These are phyloP conservation scores for Annulohypoxylon stygium DNA, from an alignment of 495 filamentous ascomycete genomes.

Conservation along the genomic window DNA sequence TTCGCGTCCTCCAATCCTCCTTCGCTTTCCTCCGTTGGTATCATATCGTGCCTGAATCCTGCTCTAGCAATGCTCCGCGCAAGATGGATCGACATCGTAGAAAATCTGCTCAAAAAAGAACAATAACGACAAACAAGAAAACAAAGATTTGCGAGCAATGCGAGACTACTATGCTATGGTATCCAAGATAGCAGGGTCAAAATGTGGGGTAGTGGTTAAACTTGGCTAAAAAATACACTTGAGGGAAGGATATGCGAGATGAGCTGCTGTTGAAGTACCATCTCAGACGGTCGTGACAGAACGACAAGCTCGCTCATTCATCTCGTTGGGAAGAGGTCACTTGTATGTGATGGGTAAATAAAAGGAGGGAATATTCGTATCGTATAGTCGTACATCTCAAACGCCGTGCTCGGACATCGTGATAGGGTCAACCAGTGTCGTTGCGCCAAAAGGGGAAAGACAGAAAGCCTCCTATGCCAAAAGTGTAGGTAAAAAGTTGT, in stretches of 20 bases:
- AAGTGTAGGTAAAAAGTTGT: constrained; percentile 12
- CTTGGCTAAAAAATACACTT: constrained; percentile 15
- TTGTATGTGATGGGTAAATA: constrained; percentile 8
- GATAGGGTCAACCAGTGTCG: constrained; percentile 32
- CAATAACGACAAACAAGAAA: constrained; percentile 16
- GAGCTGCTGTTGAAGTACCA: constrained; percentile 1
- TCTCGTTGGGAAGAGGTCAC: not conserved
- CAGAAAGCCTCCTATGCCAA: constrained; percentile 34
- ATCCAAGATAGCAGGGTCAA: constrained; percentile 27
- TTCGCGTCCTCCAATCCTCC: not conserved
- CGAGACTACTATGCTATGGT: constrained; percentile 20
- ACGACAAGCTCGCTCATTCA: constrained; percentile 17
- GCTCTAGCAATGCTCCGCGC: constrained; percentile 32
- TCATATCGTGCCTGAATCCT: constrained; percentile 28
- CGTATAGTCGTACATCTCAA: constrained; percentile 45
- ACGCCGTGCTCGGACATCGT: constrained; percentile 44
- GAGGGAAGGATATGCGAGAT: constrained; percentile 19
- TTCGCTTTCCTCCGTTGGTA: constrained; percentile 30
- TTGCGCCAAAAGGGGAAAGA: constrained; percentile 33
- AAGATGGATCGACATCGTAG: constrained; percentile 7
- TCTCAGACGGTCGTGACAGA: constrained; percentile 4
- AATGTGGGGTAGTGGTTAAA: not conserved
- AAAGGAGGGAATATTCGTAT: constrained; percentile 25
- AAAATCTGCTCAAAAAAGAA: constrained; percentile 6
- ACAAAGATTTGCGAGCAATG: constrained; percentile 15